Base-by-base conservation (phyloP, 345 rosid species). In the Bruguiera gymnorhiza region DNA sequence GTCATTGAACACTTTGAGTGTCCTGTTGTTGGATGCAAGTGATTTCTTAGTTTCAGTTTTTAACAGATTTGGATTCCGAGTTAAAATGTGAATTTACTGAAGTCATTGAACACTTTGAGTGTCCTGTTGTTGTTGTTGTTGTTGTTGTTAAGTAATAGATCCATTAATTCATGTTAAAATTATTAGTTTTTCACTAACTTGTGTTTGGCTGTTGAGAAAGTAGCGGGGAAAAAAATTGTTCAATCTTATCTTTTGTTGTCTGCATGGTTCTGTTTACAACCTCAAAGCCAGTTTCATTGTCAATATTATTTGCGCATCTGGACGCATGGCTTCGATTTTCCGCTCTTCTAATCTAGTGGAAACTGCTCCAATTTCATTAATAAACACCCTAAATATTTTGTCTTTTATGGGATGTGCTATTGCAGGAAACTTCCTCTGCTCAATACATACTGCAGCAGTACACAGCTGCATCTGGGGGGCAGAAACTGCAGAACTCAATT, bases 361-460 rank as follows among this genome's bases (percentile, higher is more conserved):
- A 65, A 20, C 54, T 9, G 24, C 37, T 52, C 8, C 16, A 58
- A 23, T 24, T 67, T 67, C 57, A 69, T 0, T 27, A 13, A 32
- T 15, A 36, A 20, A 3, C 4, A 2, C 2, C 16, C 30, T 46
- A 34, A 59, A 15, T 30, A 34, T 11, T 54, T 53, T 54, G 29
- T 62, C n/a, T 29, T 26, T 13, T 23, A 5, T 34, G 26, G 48
- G 4, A 37, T 68, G 62, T 36, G 31, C 60, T 54, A 21, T 51
- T 70, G 61, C 72, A 92, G 97, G 96, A 92, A 75, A 84, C 93
- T 72, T 92, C 96, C 21, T 88, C 97, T 34, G 97, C 93, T 46
- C 97, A 89, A 80, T 92, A 92, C 74, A 92, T 92, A 51, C 78
- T 89, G 77, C 97, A 92, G 80, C 97, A 92, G 81, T 92, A 85